These are phyloP conservation scores for Persicaria tinctoria DNA, from an alignment of 148 eudicot species.

Conservation along the genomic window DNA sequence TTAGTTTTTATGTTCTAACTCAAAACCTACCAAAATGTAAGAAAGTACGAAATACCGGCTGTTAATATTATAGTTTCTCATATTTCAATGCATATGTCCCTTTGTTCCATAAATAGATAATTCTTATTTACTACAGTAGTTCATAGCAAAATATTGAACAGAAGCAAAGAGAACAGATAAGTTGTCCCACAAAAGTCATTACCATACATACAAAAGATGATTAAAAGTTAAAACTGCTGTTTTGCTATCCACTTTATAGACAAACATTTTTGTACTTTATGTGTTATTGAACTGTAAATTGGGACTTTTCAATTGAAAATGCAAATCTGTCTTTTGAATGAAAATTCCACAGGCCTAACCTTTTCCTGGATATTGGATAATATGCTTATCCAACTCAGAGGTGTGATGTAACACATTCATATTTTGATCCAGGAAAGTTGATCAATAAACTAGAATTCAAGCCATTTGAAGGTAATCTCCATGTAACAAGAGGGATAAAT, in stretches of 20 bases:
- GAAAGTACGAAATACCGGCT: background rate
- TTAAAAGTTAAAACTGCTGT: background rate
- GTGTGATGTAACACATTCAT: background rate
- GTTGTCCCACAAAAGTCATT: background rate
- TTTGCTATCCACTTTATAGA: background rate
- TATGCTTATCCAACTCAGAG: background rate
- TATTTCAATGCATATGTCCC: background rate
- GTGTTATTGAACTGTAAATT: background rate
- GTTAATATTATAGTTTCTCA: background rate
- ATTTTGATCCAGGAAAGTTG: background rate
- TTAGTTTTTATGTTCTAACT: background rate
- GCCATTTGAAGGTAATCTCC: background rate
- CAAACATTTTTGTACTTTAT: background rate
- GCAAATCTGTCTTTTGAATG: background rate
- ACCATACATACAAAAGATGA: background rate
- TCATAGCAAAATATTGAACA: background rate
- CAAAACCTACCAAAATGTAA: background rate
- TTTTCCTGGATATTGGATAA: conserved; percentile 1
- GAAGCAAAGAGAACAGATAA: background rate
- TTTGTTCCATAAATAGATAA: background rate
- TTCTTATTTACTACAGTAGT: background rate
- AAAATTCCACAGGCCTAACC: background rate
- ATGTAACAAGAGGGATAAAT: background rate
- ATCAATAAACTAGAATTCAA: background rate
- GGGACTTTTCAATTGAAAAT: background rate